Evolutionary conservation across 108 stramenopile species (phyloP).

Genomic region (Cyclostephanos invisitatus): DNA sequence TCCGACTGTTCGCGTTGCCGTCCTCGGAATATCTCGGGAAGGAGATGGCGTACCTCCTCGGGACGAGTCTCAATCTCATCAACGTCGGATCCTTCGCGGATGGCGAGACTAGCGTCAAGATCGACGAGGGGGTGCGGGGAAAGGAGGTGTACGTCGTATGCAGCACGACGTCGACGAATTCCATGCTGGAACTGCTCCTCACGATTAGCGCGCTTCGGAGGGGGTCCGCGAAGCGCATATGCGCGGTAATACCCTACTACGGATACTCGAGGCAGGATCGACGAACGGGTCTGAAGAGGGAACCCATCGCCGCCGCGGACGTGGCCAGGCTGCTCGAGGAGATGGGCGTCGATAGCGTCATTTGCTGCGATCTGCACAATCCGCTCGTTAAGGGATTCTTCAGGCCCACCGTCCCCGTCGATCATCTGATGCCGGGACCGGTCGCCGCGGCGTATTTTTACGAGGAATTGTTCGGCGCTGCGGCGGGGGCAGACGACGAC

Average conservation of each 20-base stretch:
- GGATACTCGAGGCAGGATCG: slow-evolving; percentile 85
- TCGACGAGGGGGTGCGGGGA: slow-evolving; percentile 69
- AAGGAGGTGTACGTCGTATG: slow-evolving; percentile 84
- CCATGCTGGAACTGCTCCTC: slow-evolving; percentile 81
- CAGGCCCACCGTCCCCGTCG: slow-evolving; percentile 69
- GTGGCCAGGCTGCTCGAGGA: slow-evolving; percentile 79
- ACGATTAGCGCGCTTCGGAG: slow-evolving; percentile 70
- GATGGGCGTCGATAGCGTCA: slow-evolving; percentile 88
- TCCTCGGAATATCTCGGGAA: slow-evolving; percentile 62
- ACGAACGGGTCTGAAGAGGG: slow-evolving; percentile 54
- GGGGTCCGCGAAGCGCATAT: slow-evolving; percentile 79
- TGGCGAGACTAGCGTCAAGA: slow-evolving; percentile 75
- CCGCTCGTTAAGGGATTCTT: slow-evolving; percentile 73
- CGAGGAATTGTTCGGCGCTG: slow-evolving; percentile 68
- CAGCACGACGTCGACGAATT: slow-evolving; percentile 64
- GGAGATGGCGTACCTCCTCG: slow-evolving; percentile 81
- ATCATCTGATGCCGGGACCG: slow-evolving; percentile 83
- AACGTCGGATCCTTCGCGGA: slow-evolving; percentile 74
- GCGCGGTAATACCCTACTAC: slow-evolving; percentile 89
- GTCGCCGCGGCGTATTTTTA: slow-evolving; percentile 92
- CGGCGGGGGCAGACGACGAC: slow-evolving; percentile 13
- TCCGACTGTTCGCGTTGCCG: slow-evolving; percentile 77
- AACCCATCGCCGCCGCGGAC: slow-evolving; percentile 87
- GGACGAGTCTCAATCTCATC: slow-evolving; percentile 59
- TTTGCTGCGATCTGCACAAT: slow-evolving; percentile 85